A percentile compares a stretch with the other conserved stretches of the same genome.
phyloP scores from a whole-genome alignment of 352 stramenopile species.

The Phytopythium vexans region DNA sequence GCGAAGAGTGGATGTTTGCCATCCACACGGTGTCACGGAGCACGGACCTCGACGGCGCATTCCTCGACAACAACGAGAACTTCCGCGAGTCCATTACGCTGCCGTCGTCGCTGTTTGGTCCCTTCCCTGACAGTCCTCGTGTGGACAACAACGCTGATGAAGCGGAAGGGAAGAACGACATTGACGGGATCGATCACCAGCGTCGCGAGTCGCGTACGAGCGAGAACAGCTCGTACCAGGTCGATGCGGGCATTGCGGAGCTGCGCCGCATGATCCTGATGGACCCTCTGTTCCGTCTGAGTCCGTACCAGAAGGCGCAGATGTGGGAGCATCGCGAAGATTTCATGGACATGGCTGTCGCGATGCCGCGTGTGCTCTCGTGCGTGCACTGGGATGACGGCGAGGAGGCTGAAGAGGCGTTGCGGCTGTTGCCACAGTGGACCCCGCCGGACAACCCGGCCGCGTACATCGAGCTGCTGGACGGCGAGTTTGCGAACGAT shows the following conservation, averaged over 20 bases:
- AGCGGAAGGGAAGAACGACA: conserved; percentile 45
- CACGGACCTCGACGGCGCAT: conserved; percentile 9
- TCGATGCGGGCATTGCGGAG: conserved; percentile 53
- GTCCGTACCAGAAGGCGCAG: conserved; percentile 78
- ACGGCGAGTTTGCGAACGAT: conserved; percentile 76
- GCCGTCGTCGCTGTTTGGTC: conserved; percentile 7
- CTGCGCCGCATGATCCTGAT: conserved; percentile 78
- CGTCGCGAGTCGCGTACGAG: conserved; percentile 66
- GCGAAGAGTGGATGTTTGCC: conserved; percentile 88
- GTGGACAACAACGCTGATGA: conserved; percentile 55
- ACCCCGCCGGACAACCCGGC: conserved; percentile 65
- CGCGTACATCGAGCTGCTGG: conserved; percentile 82
- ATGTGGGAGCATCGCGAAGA: conserved; percentile 81
- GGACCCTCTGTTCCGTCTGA: conserved; percentile 79
- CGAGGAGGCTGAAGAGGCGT: conserved; percentile 62
- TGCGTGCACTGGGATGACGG: conserved; percentile 81
- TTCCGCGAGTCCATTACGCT: conserved; percentile 11
- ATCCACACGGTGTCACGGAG: conserved; percentile 56
- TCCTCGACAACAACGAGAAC: conserved; percentile 20
- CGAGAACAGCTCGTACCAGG: conserved; percentile 44
- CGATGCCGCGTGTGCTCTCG: conserved; percentile 74
- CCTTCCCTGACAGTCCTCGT: conserved; percentile 18
- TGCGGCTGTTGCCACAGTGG: conserved; percentile 71
- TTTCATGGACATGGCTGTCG: conserved; percentile 68
- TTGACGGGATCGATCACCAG: conserved; percentile 16